Percentiles rank a stretch among this genome's conserved stretches.
Evolutionary conservation across 192 early-diverging fungal genomes (phyloP).

Genomic region (Coemansia sp.): DNA sequence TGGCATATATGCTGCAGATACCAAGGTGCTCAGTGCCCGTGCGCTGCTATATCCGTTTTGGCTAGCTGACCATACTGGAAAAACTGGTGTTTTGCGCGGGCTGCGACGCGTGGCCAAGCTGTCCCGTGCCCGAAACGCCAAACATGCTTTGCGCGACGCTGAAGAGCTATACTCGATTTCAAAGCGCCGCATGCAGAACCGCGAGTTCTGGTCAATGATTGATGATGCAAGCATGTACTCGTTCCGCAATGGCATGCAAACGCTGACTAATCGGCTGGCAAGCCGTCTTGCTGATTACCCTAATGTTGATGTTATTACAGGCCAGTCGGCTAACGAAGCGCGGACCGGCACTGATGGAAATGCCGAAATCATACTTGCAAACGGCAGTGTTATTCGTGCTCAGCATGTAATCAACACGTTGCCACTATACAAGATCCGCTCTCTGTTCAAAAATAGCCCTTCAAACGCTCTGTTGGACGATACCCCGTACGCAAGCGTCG

Average conservation of each 20-base stretch:
- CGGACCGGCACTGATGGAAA: constrained; percentile 25
- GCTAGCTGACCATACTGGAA: constrained; percentile 57
- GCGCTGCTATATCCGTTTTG: constrained; percentile 72
- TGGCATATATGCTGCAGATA: constrained; percentile 92
- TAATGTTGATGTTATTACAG: constrained; percentile 60
- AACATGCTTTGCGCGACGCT: constrained; percentile 16
- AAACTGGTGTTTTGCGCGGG: constrained; percentile 25
- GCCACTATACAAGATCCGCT: constrained; percentile 55
- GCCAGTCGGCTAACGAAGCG: constrained; percentile 47
- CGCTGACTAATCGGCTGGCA: constrained; percentile 59
- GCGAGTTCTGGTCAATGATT: constrained; percentile 58
- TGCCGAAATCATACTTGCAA: constrained; percentile 29
- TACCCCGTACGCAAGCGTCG: constrained; percentile 74
- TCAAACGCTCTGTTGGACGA: constrained; percentile 54
- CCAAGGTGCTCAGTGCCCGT: constrained; percentile 68
- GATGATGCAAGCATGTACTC: constrained; percentile 74
- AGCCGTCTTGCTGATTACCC: constrained; percentile 47
- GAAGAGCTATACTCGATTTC: constrained; percentile 15
- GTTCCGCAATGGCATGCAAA: constrained; percentile 77
- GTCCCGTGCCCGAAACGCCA: constrained; percentile 27
- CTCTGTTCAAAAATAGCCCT: constrained; percentile 37
- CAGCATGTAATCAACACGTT: constrained; percentile 70
- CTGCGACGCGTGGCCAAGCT: constrained; percentile 29
- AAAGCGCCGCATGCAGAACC: constrained; percentile 34
- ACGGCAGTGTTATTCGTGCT: constrained; percentile 30